Evolutionary conservation across 1,139 yeast genomes (phyloP).

Genomic region (Wickerhamomyces sp.): DNA sequence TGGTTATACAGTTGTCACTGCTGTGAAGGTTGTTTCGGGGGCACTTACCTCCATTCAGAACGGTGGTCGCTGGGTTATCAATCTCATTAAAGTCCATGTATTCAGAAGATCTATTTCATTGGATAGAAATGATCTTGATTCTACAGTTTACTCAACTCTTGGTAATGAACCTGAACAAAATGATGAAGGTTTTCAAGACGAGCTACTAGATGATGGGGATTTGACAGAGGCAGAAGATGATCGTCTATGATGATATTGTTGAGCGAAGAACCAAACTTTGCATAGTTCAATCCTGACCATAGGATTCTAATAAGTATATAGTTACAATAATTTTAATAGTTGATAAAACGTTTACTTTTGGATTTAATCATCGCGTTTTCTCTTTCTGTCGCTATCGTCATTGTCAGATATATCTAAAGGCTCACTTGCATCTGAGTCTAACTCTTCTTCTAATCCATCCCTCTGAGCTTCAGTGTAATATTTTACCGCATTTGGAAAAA

Average conservation of each 20-base stretch:
- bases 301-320: not conserved
- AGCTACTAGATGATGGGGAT: constrained; percentile 23
- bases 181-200: constrained; percentile 14
- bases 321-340: not conserved
- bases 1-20: constrained; percentile 21
- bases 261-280: no score
- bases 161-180: constrained; percentile 10
- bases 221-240: constrained; percentile 25
- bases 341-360: no score
- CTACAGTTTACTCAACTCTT: constrained; percentile 8
- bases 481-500: constrained; percentile 68
- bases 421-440: constrained; percentile 47
- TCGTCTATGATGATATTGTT: constrained; percentile 14
- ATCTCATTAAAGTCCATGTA: constrained; percentile 4
- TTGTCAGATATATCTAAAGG: constrained; percentile 43
- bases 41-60: not conserved
- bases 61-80: not conserved
- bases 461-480: constrained; percentile 64
- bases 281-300: not conserved
- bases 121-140: constrained; percentile 8
- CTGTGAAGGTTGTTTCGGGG: constrained; percentile 15
- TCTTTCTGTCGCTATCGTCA: constrained; percentile 26
- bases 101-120: constrained; percentile 13
- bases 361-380: constrained; percentile 11
- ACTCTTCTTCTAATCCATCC: constrained; percentile 51